Evolutionary conservation across 108 stramenopile genomes (phyloP).

Genomic region (Aurantiochytrium sp.): DNA sequence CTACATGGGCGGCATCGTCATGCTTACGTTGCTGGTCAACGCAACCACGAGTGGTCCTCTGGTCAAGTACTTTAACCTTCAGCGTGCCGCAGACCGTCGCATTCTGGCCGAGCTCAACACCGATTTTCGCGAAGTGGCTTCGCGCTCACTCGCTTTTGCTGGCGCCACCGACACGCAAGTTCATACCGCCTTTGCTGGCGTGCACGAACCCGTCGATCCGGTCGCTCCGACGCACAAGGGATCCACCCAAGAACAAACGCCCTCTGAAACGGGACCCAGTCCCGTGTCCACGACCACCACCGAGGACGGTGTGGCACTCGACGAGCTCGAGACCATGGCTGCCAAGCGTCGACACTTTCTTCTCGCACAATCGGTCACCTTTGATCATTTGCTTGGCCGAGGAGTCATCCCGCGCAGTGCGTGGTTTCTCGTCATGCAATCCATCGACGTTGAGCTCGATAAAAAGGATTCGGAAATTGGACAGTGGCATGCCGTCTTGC

Average conservation of each 20-base stretch:
- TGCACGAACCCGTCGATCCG: not conserved
- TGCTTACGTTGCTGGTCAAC: constrained; percentile 44
- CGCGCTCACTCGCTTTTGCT: not conserved
- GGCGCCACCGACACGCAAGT: not conserved
- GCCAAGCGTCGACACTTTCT: not conserved
- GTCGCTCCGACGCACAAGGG: no score
- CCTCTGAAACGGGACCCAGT: no score
- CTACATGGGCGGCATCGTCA: constrained; percentile 45
- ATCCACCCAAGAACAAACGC: no score
- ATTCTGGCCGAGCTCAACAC: not conserved
- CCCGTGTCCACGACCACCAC: not conserved
- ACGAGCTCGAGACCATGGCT: not conserved
- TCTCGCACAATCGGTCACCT: not conserved
- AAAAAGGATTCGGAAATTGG: not conserved
- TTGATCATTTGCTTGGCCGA: not conserved
- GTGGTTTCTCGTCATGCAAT: not conserved
- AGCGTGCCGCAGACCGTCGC: not conserved
- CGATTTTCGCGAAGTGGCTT: not conserved
- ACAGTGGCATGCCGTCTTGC: not conserved
- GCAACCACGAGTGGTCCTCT: constrained; percentile 41
- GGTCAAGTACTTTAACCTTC: constrained; percentile 29
- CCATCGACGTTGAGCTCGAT: not conserved
- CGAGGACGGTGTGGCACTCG: not conserved
- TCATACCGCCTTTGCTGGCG: not conserved
- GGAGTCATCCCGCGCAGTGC: not conserved